Evolutionary conservation across 2,329 filamentous ascomycete species (phyloP).

Genomic region (Sarocladium kiliense): DNA sequence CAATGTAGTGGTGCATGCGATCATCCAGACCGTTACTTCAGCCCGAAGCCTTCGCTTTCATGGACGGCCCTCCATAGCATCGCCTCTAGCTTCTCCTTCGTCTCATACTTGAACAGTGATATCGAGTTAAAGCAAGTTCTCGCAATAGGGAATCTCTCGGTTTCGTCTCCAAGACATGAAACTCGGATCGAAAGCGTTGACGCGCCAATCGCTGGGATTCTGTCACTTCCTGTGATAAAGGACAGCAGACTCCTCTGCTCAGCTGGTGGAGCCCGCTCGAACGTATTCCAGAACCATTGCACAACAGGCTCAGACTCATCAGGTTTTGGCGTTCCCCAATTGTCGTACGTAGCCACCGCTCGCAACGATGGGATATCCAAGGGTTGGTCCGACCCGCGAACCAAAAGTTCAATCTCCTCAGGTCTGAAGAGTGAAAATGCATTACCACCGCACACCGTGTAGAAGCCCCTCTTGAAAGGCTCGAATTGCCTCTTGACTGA

Average conservation of each 20-base stretch:
- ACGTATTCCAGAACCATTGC: slow-evolving; percentile 85
- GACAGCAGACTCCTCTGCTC: slow-evolving; percentile 75
- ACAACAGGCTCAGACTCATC: slow-evolving; percentile 63
- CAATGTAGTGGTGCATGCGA: not conserved
- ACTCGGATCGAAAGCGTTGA: slow-evolving; percentile 74
- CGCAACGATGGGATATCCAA: slow-evolving; percentile 73
- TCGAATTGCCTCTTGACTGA: slow-evolving; percentile 80
- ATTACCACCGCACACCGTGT: slow-evolving; percentile 84
- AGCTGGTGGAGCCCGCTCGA: slow-evolving; percentile 56
- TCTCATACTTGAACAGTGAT: slow-evolving; percentile 67
- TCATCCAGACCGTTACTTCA: slow-evolving; percentile 54
- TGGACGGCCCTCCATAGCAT: slow-evolving; percentile 82
- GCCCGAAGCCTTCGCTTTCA: slow-evolving; percentile 86
- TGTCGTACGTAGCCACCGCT: slow-evolving; percentile 75
- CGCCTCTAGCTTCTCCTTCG: slow-evolving; percentile 60
- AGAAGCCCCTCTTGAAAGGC: slow-evolving; percentile 91
- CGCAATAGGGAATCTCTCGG: slow-evolving; percentile 72
- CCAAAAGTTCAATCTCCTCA: slow-evolving; percentile 84
- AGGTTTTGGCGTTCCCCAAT: slow-evolving; percentile 60
- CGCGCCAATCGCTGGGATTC: slow-evolving; percentile 83
- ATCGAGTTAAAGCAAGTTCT: slow-evolving; percentile 89
- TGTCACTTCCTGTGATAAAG: slow-evolving; percentile 87
- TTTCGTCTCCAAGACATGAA: slow-evolving; percentile 69
- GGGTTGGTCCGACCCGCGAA: slow-evolving; percentile 78
- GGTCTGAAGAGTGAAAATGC: slow-evolving; percentile 81